These are phyloP conservation scores for Ophiostoma populinum DNA, from an alignment of 2,329 filamentous ascomycete genomes.

Conservation along the genomic window DNA sequence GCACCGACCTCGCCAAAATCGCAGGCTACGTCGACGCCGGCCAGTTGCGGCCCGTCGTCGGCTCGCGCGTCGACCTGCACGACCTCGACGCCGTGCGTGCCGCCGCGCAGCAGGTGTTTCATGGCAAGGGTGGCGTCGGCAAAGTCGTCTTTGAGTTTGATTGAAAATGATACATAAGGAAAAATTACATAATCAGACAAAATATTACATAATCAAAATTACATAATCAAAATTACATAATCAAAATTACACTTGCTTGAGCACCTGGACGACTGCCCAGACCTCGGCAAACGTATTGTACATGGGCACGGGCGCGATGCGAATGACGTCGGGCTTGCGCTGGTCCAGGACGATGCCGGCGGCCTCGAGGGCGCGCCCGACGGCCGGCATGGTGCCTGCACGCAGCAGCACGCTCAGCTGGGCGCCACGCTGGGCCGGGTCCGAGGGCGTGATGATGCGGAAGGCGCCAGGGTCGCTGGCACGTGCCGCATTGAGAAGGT, in stretches of 20 bases:
- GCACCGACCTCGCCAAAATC: neutral
- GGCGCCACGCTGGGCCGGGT: slow-evolving; percentile 52
- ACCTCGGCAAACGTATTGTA: slow-evolving; percentile 70
- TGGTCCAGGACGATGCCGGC: slow-evolving; percentile 65
- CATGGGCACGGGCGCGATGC: slow-evolving; percentile 67
- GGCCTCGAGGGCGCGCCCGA: slow-evolving; percentile 45
- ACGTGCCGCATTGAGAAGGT: slow-evolving; percentile 32
- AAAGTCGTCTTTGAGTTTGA: slow-evolving; percentile 1
- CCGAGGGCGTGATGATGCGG: slow-evolving; percentile 50
- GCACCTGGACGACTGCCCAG: slow-evolving; percentile 15
- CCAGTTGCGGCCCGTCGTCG: slow-evolving; percentile 1
- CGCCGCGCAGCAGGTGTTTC: neutral
- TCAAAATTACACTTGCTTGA: no score
- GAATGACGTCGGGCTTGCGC: slow-evolving; percentile 68
- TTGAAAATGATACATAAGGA: no score
- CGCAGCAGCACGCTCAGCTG: slow-evolving; percentile 61
- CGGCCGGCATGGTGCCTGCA: slow-evolving; percentile 40
- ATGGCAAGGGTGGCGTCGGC: slow-evolving; percentile 3
- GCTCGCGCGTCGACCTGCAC: neutral
- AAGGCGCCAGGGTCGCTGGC: slow-evolving; percentile 21
- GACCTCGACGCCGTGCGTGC: neutral
- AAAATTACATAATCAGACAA: no score
- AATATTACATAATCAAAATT: no score
- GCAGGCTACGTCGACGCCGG: neutral
- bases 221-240: no score